Evolutionary conservation across 2,329 filamentous ascomycete species (phyloP).

Genomic region (Emericellopsis cladophorae): DNA sequence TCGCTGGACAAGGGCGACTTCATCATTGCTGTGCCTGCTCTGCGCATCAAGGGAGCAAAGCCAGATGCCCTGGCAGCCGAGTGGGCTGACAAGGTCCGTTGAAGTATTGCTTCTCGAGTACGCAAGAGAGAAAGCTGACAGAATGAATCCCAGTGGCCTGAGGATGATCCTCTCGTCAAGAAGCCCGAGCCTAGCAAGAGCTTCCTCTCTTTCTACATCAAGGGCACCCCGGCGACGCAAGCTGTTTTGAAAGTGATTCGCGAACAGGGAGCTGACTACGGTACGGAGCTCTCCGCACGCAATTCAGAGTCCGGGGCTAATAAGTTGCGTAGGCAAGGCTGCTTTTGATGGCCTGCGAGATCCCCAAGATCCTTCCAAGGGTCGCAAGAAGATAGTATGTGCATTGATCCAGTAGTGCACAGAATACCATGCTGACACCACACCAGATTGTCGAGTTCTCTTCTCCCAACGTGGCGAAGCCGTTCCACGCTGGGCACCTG

Average conservation of each 20-base stretch:
- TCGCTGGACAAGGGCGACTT: conserved; percentile 75
- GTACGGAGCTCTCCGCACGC: conserved; percentile 5
- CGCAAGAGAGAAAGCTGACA: neutral
- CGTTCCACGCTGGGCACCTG: conserved; percentile 68
- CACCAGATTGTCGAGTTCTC: conserved; percentile 62
- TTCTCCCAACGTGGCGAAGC: conserved; percentile 78
- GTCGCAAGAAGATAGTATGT: conserved; percentile 43
- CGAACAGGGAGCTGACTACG: conserved; percentile 40
- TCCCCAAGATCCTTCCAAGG: conserved; percentile 43
- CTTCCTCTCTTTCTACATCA: conserved; percentile 73
- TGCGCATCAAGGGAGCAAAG: conserved; percentile 62
- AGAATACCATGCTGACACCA: neutral
- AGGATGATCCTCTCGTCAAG: conserved; percentile 60
- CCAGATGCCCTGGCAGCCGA: conserved; percentile 48
- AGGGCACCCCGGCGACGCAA: conserved; percentile 49
- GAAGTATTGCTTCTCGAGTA: neutral
- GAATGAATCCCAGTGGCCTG: conserved; percentile 44
- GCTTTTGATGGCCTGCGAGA: conserved; percentile 47
- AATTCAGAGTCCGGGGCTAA: too few relatives aligned
- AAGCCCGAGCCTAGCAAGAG: conserved; percentile 54
- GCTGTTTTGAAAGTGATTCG: conserved; percentile 60
- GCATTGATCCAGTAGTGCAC: neutral
- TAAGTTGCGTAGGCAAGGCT: conserved; percentile 42
- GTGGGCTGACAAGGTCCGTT: conserved; percentile 44
- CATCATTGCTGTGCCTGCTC: conserved; percentile 64